Base-by-base conservation (phyloP, 31 red algal species). In the Odonthalia washingtoniensis region DNA sequence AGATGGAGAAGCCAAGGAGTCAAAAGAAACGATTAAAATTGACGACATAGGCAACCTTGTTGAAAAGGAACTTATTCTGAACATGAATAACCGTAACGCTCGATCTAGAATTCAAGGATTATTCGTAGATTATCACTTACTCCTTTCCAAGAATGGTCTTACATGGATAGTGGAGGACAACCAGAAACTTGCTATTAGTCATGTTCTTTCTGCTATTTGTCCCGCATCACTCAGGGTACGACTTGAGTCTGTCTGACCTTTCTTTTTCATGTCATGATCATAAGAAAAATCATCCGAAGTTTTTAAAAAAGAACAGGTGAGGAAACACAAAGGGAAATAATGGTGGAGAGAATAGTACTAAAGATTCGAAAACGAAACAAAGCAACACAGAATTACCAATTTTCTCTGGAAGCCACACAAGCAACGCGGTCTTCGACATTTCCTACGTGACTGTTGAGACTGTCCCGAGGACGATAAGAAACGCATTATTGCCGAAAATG, bases 151-250 rank as follows among this genome's bases (percentile, higher is more conserved):
- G 45, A 64, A 81, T 0, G 57, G 0, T 0, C 24, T 81, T 6
- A 36, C n/a, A n/a, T n/a, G n/a, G n/a, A n/a, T n/a, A n/a, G n/a
- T n/a, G n/a, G n/a, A n/a, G n/a, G n/a, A n/a, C 26, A n/a, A 68
- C 30, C 78, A 0, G 0, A 81, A 65, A 31, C 45, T 81, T n/a
- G 78, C 78, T 31, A 52, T 81, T 65, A 17, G 45, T 21, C 78
- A 81, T 32, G 32, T 68, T 35, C 0, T 64, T n/a, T 81, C 30
- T 16, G 78, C 0, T 9, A 65, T 81, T 38, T 41, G 57, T 12
- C 78, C 46, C 0, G 35, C 0, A 31, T 32, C 45, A 0, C 78
- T 81, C 21, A 32, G 0, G 17, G 0, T 24, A 26, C 45, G 78
- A 32, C 35, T 81, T 0, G 30, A 81, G 52, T 41, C 45, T 0